Conservation (phyloP, 768 basidiomycete species). For the Suillus hirtellus region DNA sequence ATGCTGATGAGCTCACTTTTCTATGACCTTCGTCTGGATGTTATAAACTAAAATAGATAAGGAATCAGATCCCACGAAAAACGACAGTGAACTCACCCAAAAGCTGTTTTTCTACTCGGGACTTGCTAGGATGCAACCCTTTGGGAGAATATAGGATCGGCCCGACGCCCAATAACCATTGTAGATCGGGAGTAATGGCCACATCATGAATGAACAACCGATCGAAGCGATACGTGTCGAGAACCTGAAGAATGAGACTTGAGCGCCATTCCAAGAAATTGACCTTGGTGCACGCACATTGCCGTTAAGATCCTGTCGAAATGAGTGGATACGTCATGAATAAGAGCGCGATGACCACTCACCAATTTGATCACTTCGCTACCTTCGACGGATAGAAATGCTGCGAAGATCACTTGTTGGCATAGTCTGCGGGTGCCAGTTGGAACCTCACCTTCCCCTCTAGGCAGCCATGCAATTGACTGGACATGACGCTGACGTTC, state of each 20-base stretch:
- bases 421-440: not conserved
- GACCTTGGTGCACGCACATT: slow-evolving; percentile 38
- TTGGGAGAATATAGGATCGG: slow-evolving; percentile 62
- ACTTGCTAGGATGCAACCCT: slow-evolving; percentile 69
- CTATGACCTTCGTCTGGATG: slow-evolving; percentile 60
- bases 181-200: slow-evolving; percentile 65
- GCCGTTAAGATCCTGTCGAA: slow-evolving; percentile 55
- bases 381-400: slow-evolving; percentile 72
- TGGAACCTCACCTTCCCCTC: slow-evolving; percentile 49
- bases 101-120: slow-evolving; percentile 69
- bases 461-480: slow-evolving; percentile 68
- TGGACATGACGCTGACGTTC: slow-evolving; percentile 56
- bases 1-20: slow-evolving; percentile 46
- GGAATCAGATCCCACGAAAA: not conserved
- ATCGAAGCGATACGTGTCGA: slow-evolving; percentile 59
- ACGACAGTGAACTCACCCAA: slow-evolving; percentile 47
- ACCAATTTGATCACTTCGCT: slow-evolving; percentile 62
- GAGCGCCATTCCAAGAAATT: not conserved
- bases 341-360: slow-evolving; percentile 18
- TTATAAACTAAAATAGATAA: slow-evolving; percentile 55
- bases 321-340: slow-evolving; percentile 12
- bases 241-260: slow-evolving; percentile 37
- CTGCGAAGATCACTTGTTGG: slow-evolving; percentile 30
- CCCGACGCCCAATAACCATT: slow-evolving; percentile 65
- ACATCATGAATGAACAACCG: slow-evolving; percentile 69